Evolutionary conservation across 2,329 filamentous ascomycete species (phyloP).

Genomic region (Colletotrichum spaethianum): DNA sequence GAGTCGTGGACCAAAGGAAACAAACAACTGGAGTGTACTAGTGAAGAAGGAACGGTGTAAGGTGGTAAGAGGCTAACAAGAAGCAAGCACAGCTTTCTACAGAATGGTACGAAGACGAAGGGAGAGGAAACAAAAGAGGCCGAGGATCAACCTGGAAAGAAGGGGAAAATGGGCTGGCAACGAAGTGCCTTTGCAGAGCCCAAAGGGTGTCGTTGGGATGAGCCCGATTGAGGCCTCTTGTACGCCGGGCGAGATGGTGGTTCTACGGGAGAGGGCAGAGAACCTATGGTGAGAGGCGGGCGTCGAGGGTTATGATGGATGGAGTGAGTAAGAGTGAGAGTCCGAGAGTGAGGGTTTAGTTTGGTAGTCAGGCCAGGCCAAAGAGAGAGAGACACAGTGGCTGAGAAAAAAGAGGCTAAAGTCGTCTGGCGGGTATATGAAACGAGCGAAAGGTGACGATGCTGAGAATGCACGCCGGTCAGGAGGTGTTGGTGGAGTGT

Average conservation of each 20-base stretch:
- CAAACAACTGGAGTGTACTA: constrained; percentile 25
- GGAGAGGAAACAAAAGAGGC: constrained; percentile 56
- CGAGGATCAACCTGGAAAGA: constrained; percentile 74
- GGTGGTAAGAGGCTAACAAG: constrained; percentile 26
- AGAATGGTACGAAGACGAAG: constrained; percentile 17
- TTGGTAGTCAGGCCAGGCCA: constrained; percentile 43
- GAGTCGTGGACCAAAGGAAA: constrained; percentile 41
- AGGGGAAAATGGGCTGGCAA: constrained; percentile 50
- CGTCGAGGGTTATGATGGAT: constrained; percentile 13
- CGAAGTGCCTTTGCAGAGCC: constrained; percentile 44
- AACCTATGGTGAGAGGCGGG: constrained; percentile 24
- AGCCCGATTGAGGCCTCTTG: constrained; percentile 32
- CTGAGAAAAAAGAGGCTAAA: constrained; percentile 42
- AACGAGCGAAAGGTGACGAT: constrained; percentile 46
- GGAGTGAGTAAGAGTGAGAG: constrained; percentile 36
- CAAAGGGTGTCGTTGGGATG: constrained; percentile 23
- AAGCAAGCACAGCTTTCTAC: constrained; percentile 42
- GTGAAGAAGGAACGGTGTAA: constrained; percentile 14
- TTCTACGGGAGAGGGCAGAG: constrained; percentile 17
- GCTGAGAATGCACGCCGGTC: constrained; percentile 42
- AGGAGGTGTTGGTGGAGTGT: constrained; percentile 39
- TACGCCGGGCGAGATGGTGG: constrained; percentile 10
- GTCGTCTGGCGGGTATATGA: constrained; percentile 45
- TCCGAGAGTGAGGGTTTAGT: constrained; percentile 38
- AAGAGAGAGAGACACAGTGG: constrained; percentile 41